A percentile compares a stretch with the other conserved stretches of the same genome.
Evolutionary conservation across 805 yeast genomes (phyloP).

Genomic region (Suhomyces prunicola): DNA sequence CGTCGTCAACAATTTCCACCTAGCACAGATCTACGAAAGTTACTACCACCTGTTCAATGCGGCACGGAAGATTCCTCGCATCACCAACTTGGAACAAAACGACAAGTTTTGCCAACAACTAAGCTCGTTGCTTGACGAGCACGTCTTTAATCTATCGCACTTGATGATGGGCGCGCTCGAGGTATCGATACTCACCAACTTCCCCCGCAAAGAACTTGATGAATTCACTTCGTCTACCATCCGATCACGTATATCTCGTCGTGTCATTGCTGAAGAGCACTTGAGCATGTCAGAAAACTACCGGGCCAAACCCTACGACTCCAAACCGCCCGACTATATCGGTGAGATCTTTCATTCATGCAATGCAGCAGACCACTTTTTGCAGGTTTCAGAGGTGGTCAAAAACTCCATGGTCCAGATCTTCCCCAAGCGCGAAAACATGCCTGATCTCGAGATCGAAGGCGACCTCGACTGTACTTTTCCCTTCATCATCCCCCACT

Average conservation of each 20-base stretch:
- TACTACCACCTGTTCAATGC: slow-evolving; percentile 86
- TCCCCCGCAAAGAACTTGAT: slow-evolving; percentile 67
- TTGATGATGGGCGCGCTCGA: slow-evolving; percentile 92
- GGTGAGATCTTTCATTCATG: slow-evolving; percentile 84
- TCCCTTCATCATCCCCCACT: slow-evolving; percentile 82
- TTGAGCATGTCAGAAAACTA: slow-evolving; percentile 70
- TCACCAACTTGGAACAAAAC: slow-evolving; percentile 72
- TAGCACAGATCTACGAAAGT: slow-evolving; percentile 83
- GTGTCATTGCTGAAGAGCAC: slow-evolving; percentile 92
- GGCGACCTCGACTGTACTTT: slow-evolving; percentile 68
- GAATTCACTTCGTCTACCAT: slow-evolving; percentile 71
- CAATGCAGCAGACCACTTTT: slow-evolving; percentile 65
- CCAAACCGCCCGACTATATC: slow-evolving; percentile 52
- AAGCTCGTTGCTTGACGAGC: slow-evolving; percentile 67
- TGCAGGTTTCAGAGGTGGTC: slow-evolving; percentile 50
- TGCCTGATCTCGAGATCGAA: slow-evolving; percentile 77
- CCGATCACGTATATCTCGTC: slow-evolving; percentile 81
- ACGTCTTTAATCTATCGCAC: slow-evolving; percentile 79
- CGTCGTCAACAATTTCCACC: slow-evolving; percentile 79
- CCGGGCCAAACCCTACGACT: slow-evolving; percentile 43
- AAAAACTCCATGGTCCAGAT: slow-evolving; percentile 49
- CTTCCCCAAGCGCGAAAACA: slow-evolving; percentile 48
- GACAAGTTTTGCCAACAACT: slow-evolving; percentile 65
- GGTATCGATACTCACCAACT: slow-evolving; percentile 54
- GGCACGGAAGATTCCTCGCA: slow-evolving; percentile 68